phyloP scores from a whole-genome alignment of 202 grass and related monocot genomes.

The Setaria viridis region DNA sequence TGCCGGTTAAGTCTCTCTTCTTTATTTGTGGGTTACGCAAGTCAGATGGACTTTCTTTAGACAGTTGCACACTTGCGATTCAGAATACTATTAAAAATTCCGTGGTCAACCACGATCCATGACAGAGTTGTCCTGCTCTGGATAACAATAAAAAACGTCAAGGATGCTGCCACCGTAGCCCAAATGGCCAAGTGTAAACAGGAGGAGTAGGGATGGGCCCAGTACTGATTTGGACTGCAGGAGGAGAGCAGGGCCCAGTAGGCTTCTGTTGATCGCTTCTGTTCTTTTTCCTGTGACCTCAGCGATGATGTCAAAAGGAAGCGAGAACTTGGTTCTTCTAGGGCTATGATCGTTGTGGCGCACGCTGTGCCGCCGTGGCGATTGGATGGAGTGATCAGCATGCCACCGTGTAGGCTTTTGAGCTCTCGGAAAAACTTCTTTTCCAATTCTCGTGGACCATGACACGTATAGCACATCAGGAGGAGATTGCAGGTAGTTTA shows the following conservation, averaged over 20 bases:
- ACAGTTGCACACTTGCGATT: conserved; percentile 8
- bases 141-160: background rate
- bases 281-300: conserved; percentile 33
- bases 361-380: conserved; percentile 9
- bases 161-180: conserved; percentile 3
- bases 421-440: background rate
- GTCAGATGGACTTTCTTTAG: conserved; percentile 27
- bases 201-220: background rate
- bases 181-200: background rate
- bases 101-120: conserved; percentile 31
- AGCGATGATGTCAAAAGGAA: conserved; percentile 50
- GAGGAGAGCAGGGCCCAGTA: background rate
- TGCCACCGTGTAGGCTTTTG: background rate
- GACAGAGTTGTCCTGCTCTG: conserved; percentile 2
- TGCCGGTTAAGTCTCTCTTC: background rate
- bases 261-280: background rate
- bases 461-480: background rate
- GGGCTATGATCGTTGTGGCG: conserved; percentile 12
- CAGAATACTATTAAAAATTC: conserved; percentile 12
- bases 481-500: background rate
- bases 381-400: conserved; percentile 20
- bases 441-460: background rate
- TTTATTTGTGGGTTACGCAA: conserved; percentile 29
- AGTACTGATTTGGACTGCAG: conserved; percentile 39
- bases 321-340: conserved; percentile 25